Percentiles rank a stretch among this genome's conserved stretches.
phyloP scores from a whole-genome alignment of 208 protist species.

The Wallacemonas sp. region DNA sequence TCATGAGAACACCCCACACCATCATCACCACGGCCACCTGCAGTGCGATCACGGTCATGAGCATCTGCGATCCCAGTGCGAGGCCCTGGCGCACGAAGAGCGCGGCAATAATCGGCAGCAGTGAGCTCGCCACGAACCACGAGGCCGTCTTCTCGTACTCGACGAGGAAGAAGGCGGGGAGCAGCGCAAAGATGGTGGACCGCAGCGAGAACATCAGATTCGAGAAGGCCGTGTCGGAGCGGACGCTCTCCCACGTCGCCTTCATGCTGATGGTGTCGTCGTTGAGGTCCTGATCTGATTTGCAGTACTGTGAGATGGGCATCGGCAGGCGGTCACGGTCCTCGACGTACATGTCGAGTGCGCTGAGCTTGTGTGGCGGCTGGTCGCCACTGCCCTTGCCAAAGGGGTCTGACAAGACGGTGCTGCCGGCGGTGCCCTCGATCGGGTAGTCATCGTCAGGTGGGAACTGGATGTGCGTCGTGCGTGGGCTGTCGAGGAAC shows the following conservation, averaged over 20 bases:
- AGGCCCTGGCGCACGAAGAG: constrained; percentile 27
- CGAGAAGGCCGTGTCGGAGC: constrained; percentile 26
- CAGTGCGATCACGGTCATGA: constrained; percentile 26
- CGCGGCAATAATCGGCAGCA: constrained; percentile 36
- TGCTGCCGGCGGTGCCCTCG: neutral
- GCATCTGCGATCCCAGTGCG: constrained; percentile 41
- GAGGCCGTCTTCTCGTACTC: constrained; percentile 31
- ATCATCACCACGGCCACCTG: constrained; percentile 33
- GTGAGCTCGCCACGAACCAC: constrained; percentile 28
- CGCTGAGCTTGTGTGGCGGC: neutral
- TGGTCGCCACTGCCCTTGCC: neutral
- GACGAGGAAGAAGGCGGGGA: constrained; percentile 44
- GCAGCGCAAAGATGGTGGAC: constrained; percentile 37
- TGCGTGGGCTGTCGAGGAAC: constrained; percentile 4
- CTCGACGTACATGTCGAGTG: constrained; percentile 3
- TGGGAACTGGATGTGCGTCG: neutral
- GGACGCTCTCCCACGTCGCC: constrained; percentile 32
- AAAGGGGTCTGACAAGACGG: neutral
- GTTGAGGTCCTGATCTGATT: constrained; percentile 21
- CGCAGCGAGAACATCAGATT: constrained; percentile 48
- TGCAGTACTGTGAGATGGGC: constrained; percentile 11
- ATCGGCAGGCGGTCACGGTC: constrained; percentile 8
- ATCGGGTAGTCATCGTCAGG: neutral
- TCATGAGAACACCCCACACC: constrained; percentile 48
- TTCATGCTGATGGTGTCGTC: constrained; percentile 43